Evolutionary conservation across 345 rosid species (phyloP).

Genomic region (Ricinus communis): DNA sequence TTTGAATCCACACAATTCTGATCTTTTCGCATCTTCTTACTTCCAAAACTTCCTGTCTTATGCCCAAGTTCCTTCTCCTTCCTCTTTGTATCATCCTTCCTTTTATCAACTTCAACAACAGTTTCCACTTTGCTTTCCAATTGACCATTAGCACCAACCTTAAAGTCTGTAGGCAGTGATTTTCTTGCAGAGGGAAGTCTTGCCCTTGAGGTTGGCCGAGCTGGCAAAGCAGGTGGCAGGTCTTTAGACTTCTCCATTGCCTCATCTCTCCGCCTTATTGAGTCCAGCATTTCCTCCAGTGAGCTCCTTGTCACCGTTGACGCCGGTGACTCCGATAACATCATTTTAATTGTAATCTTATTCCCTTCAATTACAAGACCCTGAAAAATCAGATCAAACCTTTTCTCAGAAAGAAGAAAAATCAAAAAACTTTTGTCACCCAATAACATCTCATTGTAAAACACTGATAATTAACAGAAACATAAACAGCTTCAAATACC

Average conservation of each 20-base stretch:
- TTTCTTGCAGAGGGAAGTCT: constrained; percentile 78
- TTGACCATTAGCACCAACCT: constrained; percentile 36
- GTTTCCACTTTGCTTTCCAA: constrained; percentile 21
- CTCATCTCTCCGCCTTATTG: constrained; percentile 69
- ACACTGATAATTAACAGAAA: not conserved
- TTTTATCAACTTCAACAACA: constrained; percentile 27
- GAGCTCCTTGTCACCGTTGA: constrained; percentile 72
- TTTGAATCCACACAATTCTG: constrained; percentile 45
- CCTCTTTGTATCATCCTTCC: constrained; percentile 60
- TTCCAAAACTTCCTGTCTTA: constrained; percentile 65
- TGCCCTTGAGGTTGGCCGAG: constrained; percentile 80
- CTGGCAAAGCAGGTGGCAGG: constrained; percentile 86
- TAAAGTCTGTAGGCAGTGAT: constrained; percentile 62
- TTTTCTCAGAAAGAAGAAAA: no score
- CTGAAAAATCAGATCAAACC: no score
- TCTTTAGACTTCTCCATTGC: constrained; percentile 61
- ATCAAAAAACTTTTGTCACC: not conserved
- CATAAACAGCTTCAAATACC: not conserved
- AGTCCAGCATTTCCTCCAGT: constrained; percentile 94
- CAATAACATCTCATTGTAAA: not conserved
- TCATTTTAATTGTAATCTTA: constrained; percentile 36
- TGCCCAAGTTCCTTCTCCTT: constrained; percentile 60
- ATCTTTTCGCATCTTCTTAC: constrained; percentile 70
- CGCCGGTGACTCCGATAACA: constrained; percentile 77
- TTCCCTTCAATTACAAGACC: constrained; percentile 18